Evolutionary conservation across 441 rosid genomes (phyloP), one percentile per base, ranked within the genome.

Genomic region (Breynia disticha): DNA sequence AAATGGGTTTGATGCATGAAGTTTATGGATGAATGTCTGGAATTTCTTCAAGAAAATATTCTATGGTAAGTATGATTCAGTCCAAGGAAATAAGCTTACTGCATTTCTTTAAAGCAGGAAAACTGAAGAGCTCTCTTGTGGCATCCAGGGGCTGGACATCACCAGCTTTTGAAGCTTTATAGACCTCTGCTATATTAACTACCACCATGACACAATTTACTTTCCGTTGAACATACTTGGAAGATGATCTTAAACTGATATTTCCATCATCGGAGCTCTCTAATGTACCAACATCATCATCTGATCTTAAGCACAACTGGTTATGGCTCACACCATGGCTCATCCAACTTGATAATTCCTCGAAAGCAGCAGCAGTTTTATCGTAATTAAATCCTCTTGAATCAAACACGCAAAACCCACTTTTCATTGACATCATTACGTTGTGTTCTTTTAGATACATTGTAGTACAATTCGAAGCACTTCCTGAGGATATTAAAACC

Each of bases 391-490:
- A 67, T 21, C 88, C 83, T 20, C 83, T 72, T 4, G 81, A 77
- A 61, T 82, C 83, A 19, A 66, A 79, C 47, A 75, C 62, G 37
- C 85, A 82, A 54, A 79, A 77, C 59, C 83, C 85, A 19, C 57
- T 72, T 67, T 69, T 54, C 67, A 56, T 35, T 11, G 88, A 79
- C 54, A 84, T 76, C 64, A 73, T 44, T 24, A 79, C 79, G 13
- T 77, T 82, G 73, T 79, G 84, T 57, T 78, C 87, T 60, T 77
- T 81, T 66, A 82, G 48, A 63, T 59, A 72, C 72, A 70, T 66
- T 3, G 78, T 75, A 1, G 76, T 62, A 53, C 56, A 56, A 16
- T 59, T 37, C 19, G 68, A 66, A 43, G 52, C 45, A 50, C 54
- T 56, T 50, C 74, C 88, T 82, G 11, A 13, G 32, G 49, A 12